A percentile compares a stretch with the other conserved stretches of the same genome.
phyloP scores from a whole-genome alignment of 106 monocot genomes.

The Phalaenopsis aphrodite region DNA sequence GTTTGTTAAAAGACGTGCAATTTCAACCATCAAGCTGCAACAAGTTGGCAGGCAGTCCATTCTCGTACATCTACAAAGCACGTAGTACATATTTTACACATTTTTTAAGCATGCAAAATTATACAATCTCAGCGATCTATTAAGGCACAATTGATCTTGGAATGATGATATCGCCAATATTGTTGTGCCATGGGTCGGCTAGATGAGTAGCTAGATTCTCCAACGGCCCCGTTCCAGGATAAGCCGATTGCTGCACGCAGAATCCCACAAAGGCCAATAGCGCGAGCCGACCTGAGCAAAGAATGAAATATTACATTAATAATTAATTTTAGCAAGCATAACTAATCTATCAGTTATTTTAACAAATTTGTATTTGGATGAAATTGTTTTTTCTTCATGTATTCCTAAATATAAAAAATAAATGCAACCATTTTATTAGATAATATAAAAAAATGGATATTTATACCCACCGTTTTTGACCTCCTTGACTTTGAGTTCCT shows the following conservation, averaged over 20 bases:
- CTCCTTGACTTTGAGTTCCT: constrained; percentile 95
- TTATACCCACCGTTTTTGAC: constrained; percentile 67
- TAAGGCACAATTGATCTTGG: constrained; percentile 54
- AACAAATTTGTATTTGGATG: too few relatives aligned
- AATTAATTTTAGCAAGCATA: too few relatives aligned
- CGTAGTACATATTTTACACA: not conserved
- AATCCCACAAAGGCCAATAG: constrained; percentile 86
- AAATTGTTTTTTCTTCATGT: too few relatives aligned
- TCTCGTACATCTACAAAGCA: not conserved
- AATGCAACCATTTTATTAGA: too few relatives aligned
- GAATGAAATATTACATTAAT: not conserved
- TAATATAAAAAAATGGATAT: not conserved
- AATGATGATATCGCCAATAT: constrained; percentile 87
- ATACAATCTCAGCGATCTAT: not conserved
- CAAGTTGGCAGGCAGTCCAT: too few relatives aligned
- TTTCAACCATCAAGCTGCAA: too few relatives aligned
- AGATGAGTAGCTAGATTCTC: constrained; percentile 91
- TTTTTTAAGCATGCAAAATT: not conserved
- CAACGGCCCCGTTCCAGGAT: constrained; percentile 90
- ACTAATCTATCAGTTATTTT: too few relatives aligned
- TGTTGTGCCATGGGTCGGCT: constrained; percentile 98
- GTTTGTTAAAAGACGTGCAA: too few relatives aligned
- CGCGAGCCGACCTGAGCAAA: constrained; percentile 64
- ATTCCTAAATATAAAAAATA: too few relatives aligned
- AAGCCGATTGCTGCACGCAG: constrained; percentile 90